Percentiles rank a stretch among this genome's conserved stretches.
Evolutionary conservation across 345 rosid species (phyloP).

Genomic region (Sisymbrium irio): DNA sequence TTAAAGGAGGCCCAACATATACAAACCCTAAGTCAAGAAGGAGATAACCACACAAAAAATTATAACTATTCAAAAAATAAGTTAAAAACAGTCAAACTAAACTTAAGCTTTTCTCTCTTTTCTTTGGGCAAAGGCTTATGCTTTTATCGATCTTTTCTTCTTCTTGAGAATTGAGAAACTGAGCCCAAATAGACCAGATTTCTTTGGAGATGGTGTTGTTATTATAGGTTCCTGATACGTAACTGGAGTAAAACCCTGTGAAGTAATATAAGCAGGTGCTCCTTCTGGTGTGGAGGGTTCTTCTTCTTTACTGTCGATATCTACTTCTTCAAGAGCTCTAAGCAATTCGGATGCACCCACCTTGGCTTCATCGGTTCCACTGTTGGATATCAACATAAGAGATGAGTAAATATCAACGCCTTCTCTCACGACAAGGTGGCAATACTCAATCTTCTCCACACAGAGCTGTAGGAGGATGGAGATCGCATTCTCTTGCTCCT

Average conservation of each 20-base stretch:
- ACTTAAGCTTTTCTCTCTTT: neutral
- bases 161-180: conserved; percentile 29
- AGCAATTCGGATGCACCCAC: conserved; percentile 61
- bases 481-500: conserved; percentile 67
- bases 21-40: conserved; percentile 16
- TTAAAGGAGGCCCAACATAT: conserved; percentile 2
- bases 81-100: conserved; percentile 10
- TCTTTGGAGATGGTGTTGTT: conserved; percentile 37
- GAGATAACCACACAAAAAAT: neutral
- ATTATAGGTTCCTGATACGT: neutral
- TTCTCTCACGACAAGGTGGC: conserved; percentile 62
- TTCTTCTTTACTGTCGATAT: conserved; percentile 26
- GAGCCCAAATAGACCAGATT: conserved; percentile 38
- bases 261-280: neutral
- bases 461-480: conserved; percentile 46
- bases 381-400: conserved; percentile 46
- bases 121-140: too few species aligned
- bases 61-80: neutral
- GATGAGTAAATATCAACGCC: conserved; percentile 48
- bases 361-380: conserved; percentile 65
- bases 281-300: conserved; percentile 23
- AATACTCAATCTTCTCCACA: conserved; percentile 41
- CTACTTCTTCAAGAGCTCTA: conserved; percentile 54
- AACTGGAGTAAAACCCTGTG: conserved; percentile 19
- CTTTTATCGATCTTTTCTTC: conserved; percentile 39